Conservation (phyloP, 192 early-diverging fungal genomes). For the Podila horticola region DNA sequence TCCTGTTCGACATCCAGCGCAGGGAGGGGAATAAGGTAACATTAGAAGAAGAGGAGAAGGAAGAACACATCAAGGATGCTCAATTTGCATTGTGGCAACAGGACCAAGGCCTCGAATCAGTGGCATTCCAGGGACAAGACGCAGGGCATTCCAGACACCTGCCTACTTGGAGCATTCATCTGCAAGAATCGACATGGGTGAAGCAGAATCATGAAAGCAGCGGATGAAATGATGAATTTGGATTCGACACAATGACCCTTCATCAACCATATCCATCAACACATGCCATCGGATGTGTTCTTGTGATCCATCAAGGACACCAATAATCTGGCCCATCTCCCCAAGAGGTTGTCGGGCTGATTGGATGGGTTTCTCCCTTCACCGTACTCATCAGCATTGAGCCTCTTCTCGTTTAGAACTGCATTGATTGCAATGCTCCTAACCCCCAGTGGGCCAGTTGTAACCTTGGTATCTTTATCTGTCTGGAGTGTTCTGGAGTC, state of each 20-base stretch:
- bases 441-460: slow-evolving; percentile 93
- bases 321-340: too few species aligned
- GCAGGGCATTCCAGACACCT: not conserved
- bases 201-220: too few species aligned
- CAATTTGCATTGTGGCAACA: not conserved
- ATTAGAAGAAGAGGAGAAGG: not conserved
- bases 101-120: too few species aligned
- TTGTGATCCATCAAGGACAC: too few species aligned
- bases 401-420: slow-evolving; percentile 56
- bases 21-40: slow-evolving; percentile 65
- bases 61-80: not conserved
- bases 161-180: too few species aligned
- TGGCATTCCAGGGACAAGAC: not conserved
- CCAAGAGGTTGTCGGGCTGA: not conserved
- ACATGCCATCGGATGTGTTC: too few species aligned
- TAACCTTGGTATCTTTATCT: slow-evolving; percentile 95
- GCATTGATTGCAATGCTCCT: slow-evolving; percentile 92
- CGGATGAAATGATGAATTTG: too few species aligned
- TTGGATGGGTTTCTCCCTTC: not conserved
- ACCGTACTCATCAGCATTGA: not conserved
- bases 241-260: too few species aligned
- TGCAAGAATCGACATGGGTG: too few species aligned
- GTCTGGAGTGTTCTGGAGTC: slow-evolving; percentile 92
- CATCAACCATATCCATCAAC: too few species aligned
- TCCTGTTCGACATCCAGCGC: slow-evolving; percentile 68